Conservation (phyloP, 306 rosid genomes). For the Rosa persica region DNA sequence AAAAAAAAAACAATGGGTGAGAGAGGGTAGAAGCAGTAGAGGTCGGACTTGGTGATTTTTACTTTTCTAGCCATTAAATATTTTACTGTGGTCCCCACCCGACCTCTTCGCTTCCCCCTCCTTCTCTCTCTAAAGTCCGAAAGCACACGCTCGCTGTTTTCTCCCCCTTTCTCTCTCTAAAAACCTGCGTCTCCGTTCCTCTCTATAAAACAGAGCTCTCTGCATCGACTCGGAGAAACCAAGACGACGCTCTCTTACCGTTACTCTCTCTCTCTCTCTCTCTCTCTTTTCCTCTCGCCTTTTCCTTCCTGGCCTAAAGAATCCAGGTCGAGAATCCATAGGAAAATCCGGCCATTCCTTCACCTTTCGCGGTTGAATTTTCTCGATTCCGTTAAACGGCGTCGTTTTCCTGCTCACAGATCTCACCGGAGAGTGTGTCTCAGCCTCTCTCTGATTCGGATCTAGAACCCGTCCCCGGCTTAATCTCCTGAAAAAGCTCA, state of each 20-base stretch:
- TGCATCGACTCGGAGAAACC: constrained; percentile 35
- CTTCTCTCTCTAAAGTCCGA: neutral
- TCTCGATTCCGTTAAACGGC: neutral
- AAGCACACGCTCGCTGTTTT: neutral
- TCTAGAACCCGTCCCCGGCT: neutral
- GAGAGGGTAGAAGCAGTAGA: neutral
- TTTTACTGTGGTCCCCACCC: constrained; percentile 40
- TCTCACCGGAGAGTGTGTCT: constrained; percentile 6
- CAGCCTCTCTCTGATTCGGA: constrained; percentile 9
- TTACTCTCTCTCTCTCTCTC: neutral
- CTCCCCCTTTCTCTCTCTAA: neutral
- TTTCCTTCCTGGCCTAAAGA: neutral
- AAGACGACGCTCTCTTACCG: constrained; percentile 5
- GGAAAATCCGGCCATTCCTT: neutral
- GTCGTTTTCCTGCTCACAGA: constrained; percentile 5
- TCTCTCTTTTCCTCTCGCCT: neutral
- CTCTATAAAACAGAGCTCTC: constrained; percentile 45
- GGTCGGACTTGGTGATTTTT: constrained; percentile 19
- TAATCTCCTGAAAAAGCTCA: constrained; percentile 1
- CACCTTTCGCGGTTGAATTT: neutral
- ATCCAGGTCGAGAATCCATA: neutral
- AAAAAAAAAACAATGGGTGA: neutral
- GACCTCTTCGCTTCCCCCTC: neutral
- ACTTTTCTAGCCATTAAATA: too few relatives aligned
- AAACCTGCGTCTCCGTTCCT: constrained; percentile 15